Conservation (phyloP, 2,329 filamentous ascomycete species). For the Colletotrichum sp. region DNA sequence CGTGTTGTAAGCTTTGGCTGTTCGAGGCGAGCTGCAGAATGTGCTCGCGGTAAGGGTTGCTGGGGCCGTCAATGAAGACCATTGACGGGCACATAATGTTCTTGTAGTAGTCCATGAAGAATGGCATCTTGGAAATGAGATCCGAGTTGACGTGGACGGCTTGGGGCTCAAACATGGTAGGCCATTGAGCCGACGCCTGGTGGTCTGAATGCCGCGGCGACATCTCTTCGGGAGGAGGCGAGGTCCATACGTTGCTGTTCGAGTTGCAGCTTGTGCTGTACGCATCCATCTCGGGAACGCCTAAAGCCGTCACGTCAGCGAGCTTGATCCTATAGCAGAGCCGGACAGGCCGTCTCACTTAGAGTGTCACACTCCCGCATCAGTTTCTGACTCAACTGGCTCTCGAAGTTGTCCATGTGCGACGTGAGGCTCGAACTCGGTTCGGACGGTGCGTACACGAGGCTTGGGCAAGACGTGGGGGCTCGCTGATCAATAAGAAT, state of each 20-base stretch:
- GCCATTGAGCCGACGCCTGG: slow-evolving; percentile 53
- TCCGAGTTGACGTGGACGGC: slow-evolving; percentile 61
- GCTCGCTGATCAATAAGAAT: slow-evolving; percentile 62
- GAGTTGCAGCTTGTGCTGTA: slow-evolving; percentile 58
- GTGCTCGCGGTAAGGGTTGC: slow-evolving; percentile 85
- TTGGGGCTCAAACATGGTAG: slow-evolving; percentile 49
- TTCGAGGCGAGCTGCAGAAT: slow-evolving; percentile 78
- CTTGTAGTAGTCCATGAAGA: slow-evolving; percentile 92
- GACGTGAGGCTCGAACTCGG: slow-evolving; percentile 65
- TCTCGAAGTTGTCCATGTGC: slow-evolving; percentile 64
- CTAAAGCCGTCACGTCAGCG: slow-evolving; percentile 37
- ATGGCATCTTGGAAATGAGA: slow-evolving; percentile 80
- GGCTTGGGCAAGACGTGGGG: slow-evolving; percentile 65
- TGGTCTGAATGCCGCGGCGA: slow-evolving; percentile 46
- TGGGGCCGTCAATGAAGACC: slow-evolving; percentile 86
- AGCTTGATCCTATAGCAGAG: slow-evolving; percentile 23
- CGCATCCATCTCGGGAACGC: slow-evolving; percentile 57
- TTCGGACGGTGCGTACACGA: slow-evolving; percentile 66
- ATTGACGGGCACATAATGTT: slow-evolving; percentile 91
- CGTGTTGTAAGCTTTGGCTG: slow-evolving; percentile 87
- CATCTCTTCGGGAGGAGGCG: slow-evolving; percentile 51
- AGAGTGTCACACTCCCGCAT: slow-evolving; percentile 61
- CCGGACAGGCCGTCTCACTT: slow-evolving; percentile 46
- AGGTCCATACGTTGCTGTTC: slow-evolving; percentile 52
- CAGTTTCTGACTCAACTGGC: slow-evolving; percentile 57